Evolutionary conservation across 176 grass and related monocot species (phyloP).

Genomic region (Carex scoparia): DNA sequence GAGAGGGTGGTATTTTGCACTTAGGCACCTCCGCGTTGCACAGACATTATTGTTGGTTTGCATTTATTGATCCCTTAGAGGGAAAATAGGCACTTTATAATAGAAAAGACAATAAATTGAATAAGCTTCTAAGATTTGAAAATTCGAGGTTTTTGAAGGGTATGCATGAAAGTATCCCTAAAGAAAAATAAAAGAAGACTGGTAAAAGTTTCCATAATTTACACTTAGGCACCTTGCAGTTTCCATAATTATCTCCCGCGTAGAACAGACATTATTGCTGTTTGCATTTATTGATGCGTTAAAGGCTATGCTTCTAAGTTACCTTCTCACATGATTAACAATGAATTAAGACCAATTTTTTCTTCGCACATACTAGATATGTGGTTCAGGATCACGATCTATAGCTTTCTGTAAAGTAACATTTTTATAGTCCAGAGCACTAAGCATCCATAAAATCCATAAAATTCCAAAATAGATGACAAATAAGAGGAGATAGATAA

Average conservation of each 20-base stretch:
- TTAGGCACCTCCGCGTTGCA: not conserved
- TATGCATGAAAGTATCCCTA: no score
- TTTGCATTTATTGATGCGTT: not conserved
- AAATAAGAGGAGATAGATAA: not conserved
- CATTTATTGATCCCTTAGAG: not conserved
- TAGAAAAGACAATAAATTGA: no score
- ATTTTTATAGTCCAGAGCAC: not conserved
- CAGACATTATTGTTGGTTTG: not conserved
- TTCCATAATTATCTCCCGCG: not conserved
- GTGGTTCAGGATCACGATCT: not conserved
- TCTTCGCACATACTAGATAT: no score
- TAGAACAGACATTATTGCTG: not conserved
- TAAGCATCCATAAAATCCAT: not conserved
- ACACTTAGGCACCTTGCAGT: not conserved
- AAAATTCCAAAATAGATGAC: not conserved
- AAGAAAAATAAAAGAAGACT: not conserved
- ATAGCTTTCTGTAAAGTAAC: no score
- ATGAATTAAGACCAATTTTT: no score
- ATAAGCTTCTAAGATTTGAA: no score
- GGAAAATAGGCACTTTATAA: no score
- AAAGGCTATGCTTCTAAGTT: not conserved
- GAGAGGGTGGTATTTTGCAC: not conserved
- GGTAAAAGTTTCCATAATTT: not conserved
- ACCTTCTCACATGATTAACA: not conserved
- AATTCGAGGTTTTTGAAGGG: no score